Conservation (phyloP, 176 grass and related monocot genomes). For the Avena sativa region DNA sequence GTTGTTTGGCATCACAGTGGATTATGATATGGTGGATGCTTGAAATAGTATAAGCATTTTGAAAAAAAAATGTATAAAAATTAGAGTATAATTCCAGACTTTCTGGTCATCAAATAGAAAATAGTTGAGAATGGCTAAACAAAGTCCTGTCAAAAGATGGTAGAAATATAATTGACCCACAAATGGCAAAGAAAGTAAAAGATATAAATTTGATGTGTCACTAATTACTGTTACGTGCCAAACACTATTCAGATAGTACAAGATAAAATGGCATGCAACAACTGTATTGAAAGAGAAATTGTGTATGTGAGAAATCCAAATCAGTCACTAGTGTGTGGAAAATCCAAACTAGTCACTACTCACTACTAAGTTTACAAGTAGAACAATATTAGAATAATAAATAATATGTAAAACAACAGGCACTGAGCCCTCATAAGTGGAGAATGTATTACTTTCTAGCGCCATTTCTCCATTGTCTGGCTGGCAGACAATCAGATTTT, state of each 20-base stretch:
- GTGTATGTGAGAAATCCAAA: background rate
- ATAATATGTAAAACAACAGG: background rate
- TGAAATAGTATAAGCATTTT: constrained; percentile 23
- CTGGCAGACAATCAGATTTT: constrained; percentile 98
- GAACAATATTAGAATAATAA: constrained; percentile 16
- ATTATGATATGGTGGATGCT: background rate
- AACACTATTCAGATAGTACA: background rate
- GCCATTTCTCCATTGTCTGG: constrained; percentile 99
- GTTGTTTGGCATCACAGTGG: background rate
- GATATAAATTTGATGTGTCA: background rate
- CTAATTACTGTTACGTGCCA: background rate
- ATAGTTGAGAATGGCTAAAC: constrained; percentile 25
- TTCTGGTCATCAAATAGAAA: background rate
- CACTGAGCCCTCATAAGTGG: constrained; percentile 1
- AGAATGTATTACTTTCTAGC: constrained; percentile 83
- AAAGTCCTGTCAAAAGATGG: background rate
- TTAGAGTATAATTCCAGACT: background rate
- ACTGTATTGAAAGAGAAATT: background rate
- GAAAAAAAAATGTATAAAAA: background rate
- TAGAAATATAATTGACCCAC: constrained; percentile 7
- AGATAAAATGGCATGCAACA: background rate
- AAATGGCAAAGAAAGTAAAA: background rate
- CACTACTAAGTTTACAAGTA: constrained; percentile 14
- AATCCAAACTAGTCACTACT: background rate
- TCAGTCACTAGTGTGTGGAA: background rate